Evolutionary conservation across 2,329 filamentous ascomycete genomes (phyloP).

Genomic region (Cladosporium sp.): DNA sequence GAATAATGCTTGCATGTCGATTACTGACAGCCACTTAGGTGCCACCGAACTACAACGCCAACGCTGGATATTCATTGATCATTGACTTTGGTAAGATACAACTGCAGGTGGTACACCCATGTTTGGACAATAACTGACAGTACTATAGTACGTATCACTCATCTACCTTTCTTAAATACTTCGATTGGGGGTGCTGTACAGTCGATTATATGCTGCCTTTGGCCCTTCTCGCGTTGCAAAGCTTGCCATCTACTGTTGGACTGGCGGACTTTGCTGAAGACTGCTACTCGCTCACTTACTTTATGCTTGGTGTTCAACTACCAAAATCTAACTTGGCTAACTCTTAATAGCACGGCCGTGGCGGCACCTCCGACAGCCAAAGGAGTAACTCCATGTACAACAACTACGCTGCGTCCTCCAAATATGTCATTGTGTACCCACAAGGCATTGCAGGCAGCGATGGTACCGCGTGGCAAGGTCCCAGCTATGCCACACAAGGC

Average conservation of each 20-base stretch:
- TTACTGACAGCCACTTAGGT: background rate
- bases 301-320: background rate
- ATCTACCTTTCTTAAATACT: background rate
- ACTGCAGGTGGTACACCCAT: background rate
- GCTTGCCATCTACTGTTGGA: background rate
- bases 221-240: background rate
- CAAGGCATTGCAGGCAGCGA: conserved; percentile 36
- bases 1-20: no score
- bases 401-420: conserved; percentile 44
- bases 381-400: conserved; percentile 49
- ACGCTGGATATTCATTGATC: conserved; percentile 38
- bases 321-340: background rate
- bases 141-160: background rate
- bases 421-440: conserved; percentile 51
- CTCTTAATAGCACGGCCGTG: conserved; percentile 24
- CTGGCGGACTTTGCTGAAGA: background rate
- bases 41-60: conserved; percentile 1
- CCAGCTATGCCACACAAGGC: conserved; percentile 39
- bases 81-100: conserved; percentile 49
- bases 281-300: background rate
- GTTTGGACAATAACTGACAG: background rate
- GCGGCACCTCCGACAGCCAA: conserved; percentile 40
- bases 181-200: background rate
- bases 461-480: conserved; percentile 42
- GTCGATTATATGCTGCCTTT: background rate